Evolutionary conservation across 2,329 filamentous ascomycete genomes (phyloP).

Genomic region (Camillea tinctor): DNA sequence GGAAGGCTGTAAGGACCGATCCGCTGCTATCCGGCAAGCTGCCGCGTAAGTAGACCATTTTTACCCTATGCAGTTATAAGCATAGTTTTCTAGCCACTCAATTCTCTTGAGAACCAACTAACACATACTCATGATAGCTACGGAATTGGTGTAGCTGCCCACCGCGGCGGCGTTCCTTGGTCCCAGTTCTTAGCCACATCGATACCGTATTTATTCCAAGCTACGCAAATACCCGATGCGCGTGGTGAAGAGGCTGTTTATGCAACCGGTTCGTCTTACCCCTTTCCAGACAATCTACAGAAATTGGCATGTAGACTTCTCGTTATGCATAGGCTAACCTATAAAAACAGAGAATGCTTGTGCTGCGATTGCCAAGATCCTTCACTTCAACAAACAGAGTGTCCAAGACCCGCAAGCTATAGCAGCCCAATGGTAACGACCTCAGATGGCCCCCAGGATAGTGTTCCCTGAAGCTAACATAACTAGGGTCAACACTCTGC

Average conservation of each 20-base stretch:
- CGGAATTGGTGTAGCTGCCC: constrained; percentile 91
- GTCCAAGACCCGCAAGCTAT: constrained; percentile 75
- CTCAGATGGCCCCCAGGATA: not conserved
- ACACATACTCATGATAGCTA: constrained; percentile 41
- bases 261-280: constrained; percentile 57
- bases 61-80: too few species aligned
- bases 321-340: constrained; percentile 10
- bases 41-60: constrained; percentile 59
- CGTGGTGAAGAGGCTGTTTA: constrained; percentile 92
- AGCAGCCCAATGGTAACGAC: constrained; percentile 63
- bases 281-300: not conserved
- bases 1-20: constrained; percentile 79
- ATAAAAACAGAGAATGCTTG: constrained; percentile 74
- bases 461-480: constrained; percentile 7
- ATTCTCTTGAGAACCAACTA: constrained; percentile 4
- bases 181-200: constrained; percentile 80
- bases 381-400: constrained; percentile 81
- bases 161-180: constrained; percentile 86
- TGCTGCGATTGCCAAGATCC: constrained; percentile 92
- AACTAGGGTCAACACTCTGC: constrained; percentile 73
- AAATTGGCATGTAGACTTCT: not conserved
- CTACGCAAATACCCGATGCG: constrained; percentile 76
- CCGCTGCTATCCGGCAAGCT: constrained; percentile 90
- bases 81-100: not conserved
- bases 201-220: constrained; percentile 80